Evolutionary conservation across 805 yeast genomes (phyloP), one percentile per base, ranked within the genome.

Genomic region (Candida succiphila): DNA sequence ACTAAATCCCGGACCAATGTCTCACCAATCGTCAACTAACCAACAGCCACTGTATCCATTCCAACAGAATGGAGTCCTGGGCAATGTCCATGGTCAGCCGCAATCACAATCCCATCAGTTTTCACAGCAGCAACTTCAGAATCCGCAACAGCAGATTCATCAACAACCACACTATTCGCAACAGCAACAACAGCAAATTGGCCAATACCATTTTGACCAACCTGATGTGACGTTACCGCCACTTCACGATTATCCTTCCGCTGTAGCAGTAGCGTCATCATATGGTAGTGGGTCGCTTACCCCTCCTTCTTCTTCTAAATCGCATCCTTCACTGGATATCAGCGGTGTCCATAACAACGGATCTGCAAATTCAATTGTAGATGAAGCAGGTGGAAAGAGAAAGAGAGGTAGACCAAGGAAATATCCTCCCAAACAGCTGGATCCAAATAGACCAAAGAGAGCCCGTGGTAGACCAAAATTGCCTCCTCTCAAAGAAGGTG

Each of bases 381-480:
- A 21, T 10, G 23, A 7, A 21, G 7, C 28, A 30, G 2, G 4
- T 14, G 31, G 31, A 22, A 46, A 48, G 33, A 40, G 44, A 30
- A 45, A 40, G 28, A 40, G 51, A 37, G 51, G 51, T 15, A 40
- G 51, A 31, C 53, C 51, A 9, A 46, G 51, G 36, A 46, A 46
- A 32, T 38, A 40, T 5, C 44, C 42, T 3, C 34, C 19, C 4
- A 23, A 17, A 13, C 13, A 19, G 2, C 17, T 19, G 6, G 27
- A 31, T 23, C 32, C 32, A 7, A 29, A 17, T 15, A 17, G 17
- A 2, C 43, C 34, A 12, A 50, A 51, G 34, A 39, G 49, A 29
- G 48, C 44, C 22, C 39, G 56, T 29, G 56, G 56, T 22, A 41
- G 56, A 37, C 58, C 56, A 10, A 44, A 42, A 35, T 32, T 51